Evolutionary conservation across 2,329 filamentous ascomycete species (phyloP), one percentile per base, ranked within the genome.

Genomic region (Fusarium metavorans): DNA sequence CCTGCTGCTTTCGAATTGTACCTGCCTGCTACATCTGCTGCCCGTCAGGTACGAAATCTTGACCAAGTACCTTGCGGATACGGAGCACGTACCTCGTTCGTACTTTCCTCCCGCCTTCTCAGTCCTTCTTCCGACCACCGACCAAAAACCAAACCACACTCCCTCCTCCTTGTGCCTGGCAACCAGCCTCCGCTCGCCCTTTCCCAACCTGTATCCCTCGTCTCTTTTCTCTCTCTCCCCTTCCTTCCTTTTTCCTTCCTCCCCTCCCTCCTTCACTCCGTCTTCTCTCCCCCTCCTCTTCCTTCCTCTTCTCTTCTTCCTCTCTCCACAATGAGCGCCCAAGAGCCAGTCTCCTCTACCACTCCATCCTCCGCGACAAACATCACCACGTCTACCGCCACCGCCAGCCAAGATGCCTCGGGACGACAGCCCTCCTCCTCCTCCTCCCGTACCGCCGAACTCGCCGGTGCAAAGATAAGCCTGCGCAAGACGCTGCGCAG

Each of bases 401-500:
- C 78, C 74, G 67, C 77, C 74, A 77, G 80, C 78, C 85, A 88
- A 84, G 85, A 91, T 91, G 89, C 87, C 88, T 86, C 88, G 89
- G 83, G 88, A 90, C 84, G 87, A 90, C 85, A 90, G 88, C 83
- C 89, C 89, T 66, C 89, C 89, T 78, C 89, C 89, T 77, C 89
- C 89, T 69, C 89, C 89, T 74, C 89, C 89, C 72, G 87, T 88
- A 80, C 89, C 89, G 78, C 89, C 89, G 84, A 91, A 91, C 88
- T 91, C 89, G 83, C 89, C 89, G 78, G 89, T 90, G 88, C 88
- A 88, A 90, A 92, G 89, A 86, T 91, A 89, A 93, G 85, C 89
- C 95, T 88, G 88, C 85, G 92, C 81, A 85, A 86, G 77, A 90
- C 93, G 70, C 90, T 98, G 78, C 94, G 94, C 84, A 92, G 95